These are phyloP conservation scores for Fabrea salina DNA, from an alignment of 169 alveolate species.

Conservation along the genomic window DNA sequence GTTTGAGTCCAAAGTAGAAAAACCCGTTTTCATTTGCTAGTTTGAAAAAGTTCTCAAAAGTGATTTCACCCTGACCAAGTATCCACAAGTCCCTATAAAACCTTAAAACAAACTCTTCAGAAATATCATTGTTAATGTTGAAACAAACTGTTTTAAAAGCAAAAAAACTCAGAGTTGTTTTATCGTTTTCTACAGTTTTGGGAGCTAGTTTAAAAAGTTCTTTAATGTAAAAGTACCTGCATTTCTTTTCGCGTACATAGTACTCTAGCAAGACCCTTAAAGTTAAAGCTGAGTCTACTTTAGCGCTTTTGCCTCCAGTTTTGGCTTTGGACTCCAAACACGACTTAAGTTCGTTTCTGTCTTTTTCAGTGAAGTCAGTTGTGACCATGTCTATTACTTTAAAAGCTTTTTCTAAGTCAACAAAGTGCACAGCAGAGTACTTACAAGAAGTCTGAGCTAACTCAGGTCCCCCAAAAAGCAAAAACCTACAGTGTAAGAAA, in stretches of 20 bases:
- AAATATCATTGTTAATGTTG: not conserved
- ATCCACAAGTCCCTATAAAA: not conserved
- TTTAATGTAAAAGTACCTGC: not conserved
- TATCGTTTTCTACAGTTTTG: not conserved
- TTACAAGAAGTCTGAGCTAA: not conserved
- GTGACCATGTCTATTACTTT: constrained; percentile 29
- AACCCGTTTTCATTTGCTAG: not conserved
- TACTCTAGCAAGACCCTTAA: constrained; percentile 18
- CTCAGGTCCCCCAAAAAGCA: constrained; percentile 43
- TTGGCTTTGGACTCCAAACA: constrained; percentile 6
- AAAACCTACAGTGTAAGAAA: constrained; percentile 41
- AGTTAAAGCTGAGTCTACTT: constrained; percentile 9
- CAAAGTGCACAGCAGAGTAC: constrained; percentile 24
- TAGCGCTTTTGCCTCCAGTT: not conserved
- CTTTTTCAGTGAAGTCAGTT: not conserved
- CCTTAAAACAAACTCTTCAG: not conserved
- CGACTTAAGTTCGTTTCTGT: not conserved
- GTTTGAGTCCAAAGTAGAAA: not conserved
- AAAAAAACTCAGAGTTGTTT: not conserved
- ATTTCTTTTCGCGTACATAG: constrained; percentile 17
- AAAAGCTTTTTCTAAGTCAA: not conserved
- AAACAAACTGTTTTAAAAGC: not conserved
- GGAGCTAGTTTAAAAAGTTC: constrained; percentile 15
- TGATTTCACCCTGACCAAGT: not conserved
- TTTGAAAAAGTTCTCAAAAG: not conserved